Evolutionary conservation across 805 yeast genomes (phyloP).

Genomic region (Kodamaea neixiangensis): DNA sequence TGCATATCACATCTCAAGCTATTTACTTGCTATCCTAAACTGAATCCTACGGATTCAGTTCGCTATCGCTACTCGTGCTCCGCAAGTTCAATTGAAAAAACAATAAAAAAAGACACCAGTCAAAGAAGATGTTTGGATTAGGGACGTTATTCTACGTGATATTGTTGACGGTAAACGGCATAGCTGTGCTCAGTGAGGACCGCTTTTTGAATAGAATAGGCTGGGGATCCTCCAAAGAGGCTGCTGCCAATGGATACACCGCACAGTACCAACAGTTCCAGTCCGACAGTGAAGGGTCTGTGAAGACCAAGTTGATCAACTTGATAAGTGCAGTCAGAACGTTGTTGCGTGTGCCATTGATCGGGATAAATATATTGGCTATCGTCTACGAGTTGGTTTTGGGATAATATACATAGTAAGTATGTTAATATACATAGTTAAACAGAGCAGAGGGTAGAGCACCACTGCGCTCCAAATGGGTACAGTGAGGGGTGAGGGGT

Average conservation of each 20-base stretch:
- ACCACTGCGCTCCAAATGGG: background rate
- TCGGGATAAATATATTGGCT: conserved; percentile 63
- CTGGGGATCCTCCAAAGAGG: conserved; percentile 27
- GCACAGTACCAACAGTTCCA: conserved; percentile 24
- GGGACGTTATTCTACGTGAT: conserved; percentile 59
- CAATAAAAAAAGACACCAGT: conserved; percentile 3
- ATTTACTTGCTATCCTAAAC: no score
- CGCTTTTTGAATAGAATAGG: conserved; percentile 67
- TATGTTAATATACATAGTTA: conserved; percentile 8
- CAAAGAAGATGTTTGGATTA: conserved; percentile 53
- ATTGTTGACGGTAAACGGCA: conserved; percentile 66
- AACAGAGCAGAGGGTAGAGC: conserved; percentile 2
- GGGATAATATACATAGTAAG: conserved; percentile 43
- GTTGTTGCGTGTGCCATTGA: conserved; percentile 71
- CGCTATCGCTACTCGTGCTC: no score
- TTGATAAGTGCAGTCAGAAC: conserved; percentile 76
- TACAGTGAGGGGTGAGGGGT: no score
- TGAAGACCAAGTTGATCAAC: conserved; percentile 61
- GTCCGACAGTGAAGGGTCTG: conserved; percentile 46
- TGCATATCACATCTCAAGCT: no score
- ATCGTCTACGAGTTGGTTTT: conserved; percentile 69
- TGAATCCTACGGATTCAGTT: no score
- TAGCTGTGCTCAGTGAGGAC: conserved; percentile 80
- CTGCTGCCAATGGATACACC: conserved; percentile 13
- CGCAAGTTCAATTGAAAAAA: background rate